phyloP scores from a whole-genome alignment of 768 basidiomycete species.

The Xerocomus spinulosus region DNA sequence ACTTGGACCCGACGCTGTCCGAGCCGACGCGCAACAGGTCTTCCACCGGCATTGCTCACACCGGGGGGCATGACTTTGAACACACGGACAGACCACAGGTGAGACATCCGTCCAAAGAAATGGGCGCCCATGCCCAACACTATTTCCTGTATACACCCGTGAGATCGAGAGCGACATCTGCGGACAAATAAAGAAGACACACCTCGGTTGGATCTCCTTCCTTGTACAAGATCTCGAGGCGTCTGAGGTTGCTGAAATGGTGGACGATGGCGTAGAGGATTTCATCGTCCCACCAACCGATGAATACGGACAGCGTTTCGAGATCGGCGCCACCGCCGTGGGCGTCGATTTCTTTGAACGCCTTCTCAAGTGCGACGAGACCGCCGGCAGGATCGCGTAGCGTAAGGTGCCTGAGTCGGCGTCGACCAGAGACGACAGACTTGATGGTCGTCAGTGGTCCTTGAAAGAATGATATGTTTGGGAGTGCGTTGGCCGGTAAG shows the following conservation, averaged over 20 bases:
- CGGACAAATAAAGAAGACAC: slow-evolving; percentile 6
- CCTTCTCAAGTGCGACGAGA: slow-evolving; percentile 20
- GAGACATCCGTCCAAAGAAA: slow-evolving; percentile 35
- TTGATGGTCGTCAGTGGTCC: slow-evolving; percentile 27
- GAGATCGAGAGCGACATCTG: neutral
- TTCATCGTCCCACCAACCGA: slow-evolving; percentile 45
- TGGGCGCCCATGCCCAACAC: slow-evolving; percentile 42
- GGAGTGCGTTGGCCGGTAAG: slow-evolving; percentile 18
- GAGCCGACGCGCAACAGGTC: slow-evolving; percentile 5
- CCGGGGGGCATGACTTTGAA: slow-evolving; percentile 27
- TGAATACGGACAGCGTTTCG: slow-evolving; percentile 32
- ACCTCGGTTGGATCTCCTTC: slow-evolving; percentile 40
- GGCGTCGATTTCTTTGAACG: slow-evolving; percentile 25
- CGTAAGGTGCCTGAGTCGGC: slow-evolving; percentile 20
- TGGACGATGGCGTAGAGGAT: slow-evolving; percentile 39
- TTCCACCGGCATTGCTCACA: slow-evolving; percentile 8
- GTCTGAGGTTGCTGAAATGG: slow-evolving; percentile 34
- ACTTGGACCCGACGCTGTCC: slow-evolving; percentile 12
- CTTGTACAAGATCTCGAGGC: slow-evolving; percentile 39
- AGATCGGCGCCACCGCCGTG: slow-evolving; percentile 17
- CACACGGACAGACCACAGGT: slow-evolving; percentile 37
- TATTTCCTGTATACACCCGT: slow-evolving; percentile 26
- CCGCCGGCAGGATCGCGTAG: slow-evolving; percentile 23
- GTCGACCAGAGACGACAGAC: slow-evolving; percentile 18
- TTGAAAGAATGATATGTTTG: slow-evolving; percentile 16